Conservation (phyloP, 2,329 filamentous ascomycete species). For the Xylariaceae sp. region DNA sequence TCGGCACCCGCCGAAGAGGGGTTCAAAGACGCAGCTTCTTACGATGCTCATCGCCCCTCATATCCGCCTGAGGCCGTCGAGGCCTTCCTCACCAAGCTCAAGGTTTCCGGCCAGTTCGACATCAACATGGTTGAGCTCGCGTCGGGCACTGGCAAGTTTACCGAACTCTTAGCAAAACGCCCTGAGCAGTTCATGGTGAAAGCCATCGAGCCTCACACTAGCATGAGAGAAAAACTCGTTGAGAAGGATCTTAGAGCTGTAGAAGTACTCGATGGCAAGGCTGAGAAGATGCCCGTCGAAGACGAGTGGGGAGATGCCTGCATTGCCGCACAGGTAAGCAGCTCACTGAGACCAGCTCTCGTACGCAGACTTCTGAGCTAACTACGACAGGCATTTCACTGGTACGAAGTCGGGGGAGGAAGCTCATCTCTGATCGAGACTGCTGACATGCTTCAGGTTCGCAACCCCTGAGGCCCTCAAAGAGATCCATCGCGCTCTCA, state of each 20-base stretch:
- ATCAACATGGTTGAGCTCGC: constrained; percentile 60
- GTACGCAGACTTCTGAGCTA: not conserved
- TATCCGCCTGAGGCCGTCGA: constrained; percentile 58
- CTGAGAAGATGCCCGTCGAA: constrained; percentile 50
- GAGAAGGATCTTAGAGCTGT: constrained; percentile 55
- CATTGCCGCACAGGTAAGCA: constrained; percentile 60
- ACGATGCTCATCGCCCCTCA: constrained; percentile 65
- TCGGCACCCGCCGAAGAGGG: constrained; percentile 48
- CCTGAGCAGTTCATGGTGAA: constrained; percentile 57
- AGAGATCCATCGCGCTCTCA: constrained; percentile 64
- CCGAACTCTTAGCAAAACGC: constrained; percentile 54
- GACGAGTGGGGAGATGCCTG: constrained; percentile 61
- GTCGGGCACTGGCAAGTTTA: constrained; percentile 68
- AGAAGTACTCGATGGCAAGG: constrained; percentile 52
- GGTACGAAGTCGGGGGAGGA: constrained; percentile 33
- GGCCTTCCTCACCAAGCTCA: constrained; percentile 52
- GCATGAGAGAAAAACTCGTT: constrained; percentile 60
- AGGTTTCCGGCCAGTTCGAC: constrained; percentile 40
- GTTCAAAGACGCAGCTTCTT: constrained; percentile 60
- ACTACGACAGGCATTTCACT: constrained; percentile 39
- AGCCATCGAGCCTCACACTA: constrained; percentile 59
- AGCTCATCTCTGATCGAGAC: no score
- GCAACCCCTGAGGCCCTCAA: constrained; percentile 56
- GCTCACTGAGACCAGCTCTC: not conserved
- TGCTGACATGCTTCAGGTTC: constrained; percentile 49